These are phyloP conservation scores for Populus hybrid DNA, from an alignment of 441 rosid genomes.

Conservation along the genomic window DNA sequence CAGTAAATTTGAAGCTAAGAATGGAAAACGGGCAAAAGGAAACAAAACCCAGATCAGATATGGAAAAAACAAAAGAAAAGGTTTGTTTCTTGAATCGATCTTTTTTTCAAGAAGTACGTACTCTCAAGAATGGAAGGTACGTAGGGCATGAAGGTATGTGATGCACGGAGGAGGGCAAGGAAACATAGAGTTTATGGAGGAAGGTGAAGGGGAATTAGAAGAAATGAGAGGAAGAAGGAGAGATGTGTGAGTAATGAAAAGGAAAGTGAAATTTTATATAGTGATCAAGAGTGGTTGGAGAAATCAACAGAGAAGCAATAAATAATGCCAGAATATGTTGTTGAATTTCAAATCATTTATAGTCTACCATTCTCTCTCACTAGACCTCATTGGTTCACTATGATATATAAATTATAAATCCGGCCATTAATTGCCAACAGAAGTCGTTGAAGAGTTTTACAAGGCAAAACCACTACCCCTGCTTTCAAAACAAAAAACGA, in stretches of 20 bases:
- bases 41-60: slow-evolving; percentile 18
- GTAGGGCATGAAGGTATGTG: background rate
- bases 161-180: no score
- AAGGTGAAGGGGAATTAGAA: background rate
- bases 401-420: background rate
- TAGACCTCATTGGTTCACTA: background rate
- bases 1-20: background rate
- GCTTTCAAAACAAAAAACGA: no score
- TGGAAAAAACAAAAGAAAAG: background rate
- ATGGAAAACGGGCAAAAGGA: background rate
- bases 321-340: background rate
- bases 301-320: background rate
- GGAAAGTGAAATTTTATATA: background rate
- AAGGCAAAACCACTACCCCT: background rate
- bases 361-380: background rate
- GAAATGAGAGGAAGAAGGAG: background rate
- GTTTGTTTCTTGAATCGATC: background rate
- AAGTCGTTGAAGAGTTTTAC: slow-evolving; percentile 27
- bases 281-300: background rate
- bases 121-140: background rate
- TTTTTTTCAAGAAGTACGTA: background rate
- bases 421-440: slow-evolving; percentile 30
- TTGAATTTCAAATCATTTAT: background rate
- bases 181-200: background rate
- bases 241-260: background rate